A percentile compares a stretch with the other conserved stretches of the same genome.
Evolutionary conservation across 2,329 filamentous ascomycete species (phyloP).

Genomic region (Fusarium irregulare): DNA sequence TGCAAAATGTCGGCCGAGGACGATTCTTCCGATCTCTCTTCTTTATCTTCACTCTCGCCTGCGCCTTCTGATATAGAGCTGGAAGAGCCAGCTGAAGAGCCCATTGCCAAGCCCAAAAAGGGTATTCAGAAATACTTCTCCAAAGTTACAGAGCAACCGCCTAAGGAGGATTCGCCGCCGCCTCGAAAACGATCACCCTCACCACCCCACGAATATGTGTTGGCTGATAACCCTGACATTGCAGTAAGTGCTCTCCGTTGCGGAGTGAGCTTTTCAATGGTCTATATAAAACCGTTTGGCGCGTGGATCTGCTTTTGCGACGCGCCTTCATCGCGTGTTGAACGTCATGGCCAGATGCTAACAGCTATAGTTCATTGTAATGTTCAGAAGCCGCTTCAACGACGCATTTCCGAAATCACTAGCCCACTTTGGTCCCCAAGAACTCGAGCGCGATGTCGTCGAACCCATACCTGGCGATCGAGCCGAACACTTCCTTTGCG

Average conservation of each 20-base stretch:
- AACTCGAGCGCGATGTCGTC: slow-evolving; percentile 87
- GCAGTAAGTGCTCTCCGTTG: slow-evolving; percentile 73
- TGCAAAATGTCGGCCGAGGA: slow-evolving; percentile 68
- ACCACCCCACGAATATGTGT: slow-evolving; percentile 87
- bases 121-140: slow-evolving; percentile 77
- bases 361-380: slow-evolving; percentile 86
- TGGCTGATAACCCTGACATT: slow-evolving; percentile 92
- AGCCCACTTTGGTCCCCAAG: slow-evolving; percentile 91
- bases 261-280: background rate
- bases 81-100: slow-evolving; percentile 57
- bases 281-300: slow-evolving; percentile 48
- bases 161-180: slow-evolving; percentile 71
- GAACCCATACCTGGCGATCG: slow-evolving; percentile 83
- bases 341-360: slow-evolving; percentile 49
- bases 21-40: slow-evolving; percentile 73
- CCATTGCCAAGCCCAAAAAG: slow-evolving; percentile 60
- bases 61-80: slow-evolving; percentile 59
- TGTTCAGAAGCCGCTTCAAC: slow-evolving; percentile 94
- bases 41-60: slow-evolving; percentile 62
- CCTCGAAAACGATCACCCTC: slow-evolving; percentile 85
- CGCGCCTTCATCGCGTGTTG: slow-evolving; percentile 65
- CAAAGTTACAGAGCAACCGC: slow-evolving; percentile 63
- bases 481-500: slow-evolving; percentile 89
- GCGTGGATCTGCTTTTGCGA: slow-evolving; percentile 55
- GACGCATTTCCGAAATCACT: slow-evolving; percentile 90